These are phyloP conservation scores for Fusarium decemcellulare DNA, from an alignment of 2,329 filamentous ascomycete genomes.

Conservation along the genomic window DNA sequence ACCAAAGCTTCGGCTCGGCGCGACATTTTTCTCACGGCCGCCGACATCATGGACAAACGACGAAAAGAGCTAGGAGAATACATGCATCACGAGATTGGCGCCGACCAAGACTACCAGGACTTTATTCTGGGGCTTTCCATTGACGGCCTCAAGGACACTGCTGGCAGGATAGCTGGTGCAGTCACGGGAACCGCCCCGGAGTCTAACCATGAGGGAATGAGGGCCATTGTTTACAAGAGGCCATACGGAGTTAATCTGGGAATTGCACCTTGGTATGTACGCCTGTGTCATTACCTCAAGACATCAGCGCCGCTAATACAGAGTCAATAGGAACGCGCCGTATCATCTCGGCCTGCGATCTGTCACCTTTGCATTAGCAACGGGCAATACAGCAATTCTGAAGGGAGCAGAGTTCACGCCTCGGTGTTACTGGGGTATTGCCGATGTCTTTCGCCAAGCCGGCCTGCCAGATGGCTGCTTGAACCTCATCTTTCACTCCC, in stretches of 20 bases:
- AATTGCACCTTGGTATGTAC: slow-evolving; percentile 27
- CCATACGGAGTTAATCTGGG: slow-evolving; percentile 31
- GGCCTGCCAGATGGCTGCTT: slow-evolving; percentile 83
- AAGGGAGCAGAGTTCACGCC: slow-evolving; percentile 80
- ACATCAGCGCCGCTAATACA: neutral
- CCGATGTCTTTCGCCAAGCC: slow-evolving; percentile 75
- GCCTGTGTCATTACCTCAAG: neutral
- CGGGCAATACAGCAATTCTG: slow-evolving; percentile 80
- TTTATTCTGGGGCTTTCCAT: slow-evolving; percentile 51
- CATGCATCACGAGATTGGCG: slow-evolving; percentile 26
- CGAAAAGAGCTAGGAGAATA: slow-evolving; percentile 10
- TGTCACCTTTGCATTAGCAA: slow-evolving; percentile 11
- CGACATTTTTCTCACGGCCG: slow-evolving; percentile 23
- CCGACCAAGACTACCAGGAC: slow-evolving; percentile 18
- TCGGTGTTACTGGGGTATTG: slow-evolving; percentile 72
- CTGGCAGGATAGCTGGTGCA: slow-evolving; percentile 49
- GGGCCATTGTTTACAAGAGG: slow-evolving; percentile 25
- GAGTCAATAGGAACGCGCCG: slow-evolving; percentile 10
- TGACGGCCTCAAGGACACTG: slow-evolving; percentile 53
- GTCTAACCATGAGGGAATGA: slow-evolving; percentile 35
- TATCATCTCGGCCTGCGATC: slow-evolving; percentile 1
- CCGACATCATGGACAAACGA: slow-evolving; percentile 16
- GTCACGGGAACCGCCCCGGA: slow-evolving; percentile 48
- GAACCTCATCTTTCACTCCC: slow-evolving; percentile 77
- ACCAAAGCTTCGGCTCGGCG: slow-evolving; percentile 19